Conservation (phyloP, 2,329 filamentous ascomycete genomes). For the Periglandula ipomoeae region DNA sequence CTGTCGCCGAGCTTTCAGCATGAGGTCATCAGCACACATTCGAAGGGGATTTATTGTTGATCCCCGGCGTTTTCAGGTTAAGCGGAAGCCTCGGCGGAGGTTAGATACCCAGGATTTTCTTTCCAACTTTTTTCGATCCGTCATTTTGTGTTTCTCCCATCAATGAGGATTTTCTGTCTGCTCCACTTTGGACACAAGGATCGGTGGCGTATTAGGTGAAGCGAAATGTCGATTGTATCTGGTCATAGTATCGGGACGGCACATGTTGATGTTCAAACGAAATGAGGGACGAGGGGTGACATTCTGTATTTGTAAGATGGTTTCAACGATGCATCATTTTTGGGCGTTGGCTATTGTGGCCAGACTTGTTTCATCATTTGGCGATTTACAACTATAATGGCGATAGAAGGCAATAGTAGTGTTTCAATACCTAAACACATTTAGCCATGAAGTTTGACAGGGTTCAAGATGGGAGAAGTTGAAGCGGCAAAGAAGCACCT, state of each 20-base stretch:
- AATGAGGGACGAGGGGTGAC: constrained; percentile 4
- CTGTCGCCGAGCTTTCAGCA: constrained; percentile 50
- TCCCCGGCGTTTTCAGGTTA: constrained; percentile 18
- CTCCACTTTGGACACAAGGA: constrained; percentile 7
- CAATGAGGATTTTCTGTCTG: constrained; percentile 1
- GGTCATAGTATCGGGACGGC: constrained; percentile 8
- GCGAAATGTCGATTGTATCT: constrained; percentile 8
- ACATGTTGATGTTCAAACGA: constrained; percentile 7
- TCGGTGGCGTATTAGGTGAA: constrained; percentile 10
- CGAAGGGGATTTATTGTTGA: constrained; percentile 17
- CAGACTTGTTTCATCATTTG: background rate
- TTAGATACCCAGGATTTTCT: constrained; percentile 21
- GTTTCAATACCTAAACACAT: constrained; percentile 7
- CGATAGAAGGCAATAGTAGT: background rate
- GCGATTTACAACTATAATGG: constrained; percentile 7
- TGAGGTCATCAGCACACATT: constrained; percentile 23
- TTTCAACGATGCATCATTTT: constrained; percentile 7
- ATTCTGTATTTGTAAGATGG: constrained; percentile 9
- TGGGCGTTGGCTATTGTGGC: constrained; percentile 1
- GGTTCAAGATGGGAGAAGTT: background rate
- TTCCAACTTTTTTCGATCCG: background rate
- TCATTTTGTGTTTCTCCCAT: constrained; percentile 14
- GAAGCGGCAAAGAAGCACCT: background rate
- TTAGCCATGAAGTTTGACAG: constrained; percentile 11
- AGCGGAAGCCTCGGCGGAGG: constrained; percentile 11